Evolutionary conservation across 352 stramenopile species (phyloP).

Genomic region (Globisporangium spiculum): DNA sequence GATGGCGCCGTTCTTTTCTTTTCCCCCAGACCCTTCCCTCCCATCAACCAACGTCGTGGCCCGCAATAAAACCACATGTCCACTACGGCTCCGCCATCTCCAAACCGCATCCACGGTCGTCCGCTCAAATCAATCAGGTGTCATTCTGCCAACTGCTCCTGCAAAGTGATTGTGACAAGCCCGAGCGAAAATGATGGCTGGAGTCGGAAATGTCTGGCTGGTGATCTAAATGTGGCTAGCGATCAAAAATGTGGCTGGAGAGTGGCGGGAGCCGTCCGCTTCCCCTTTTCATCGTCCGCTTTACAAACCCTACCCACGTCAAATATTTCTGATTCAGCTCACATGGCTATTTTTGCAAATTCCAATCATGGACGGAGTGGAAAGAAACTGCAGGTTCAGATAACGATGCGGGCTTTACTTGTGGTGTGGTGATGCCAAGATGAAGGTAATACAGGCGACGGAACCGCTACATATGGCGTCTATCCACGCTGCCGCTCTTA

Average conservation of each 20-base stretch:
- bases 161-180: constrained; percentile 4
- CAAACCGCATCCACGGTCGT: constrained; percentile 2
- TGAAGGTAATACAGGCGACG: no score
- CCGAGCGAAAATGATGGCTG: no score
- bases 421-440: no score
- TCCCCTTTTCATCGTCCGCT: constrained; percentile 7
- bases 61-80: background rate
- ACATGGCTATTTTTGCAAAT: background rate
- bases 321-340: background rate
- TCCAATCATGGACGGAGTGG: background rate
- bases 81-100: background rate
- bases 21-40: constrained; percentile 8
- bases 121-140: background rate
- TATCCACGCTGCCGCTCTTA: no score
- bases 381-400: background rate
- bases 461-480: no score
- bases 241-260: no score
- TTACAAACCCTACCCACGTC: background rate
- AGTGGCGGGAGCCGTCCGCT: background rate
- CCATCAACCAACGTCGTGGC: constrained; percentile 2
- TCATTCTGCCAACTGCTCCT: background rate
- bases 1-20: constrained; percentile 11
- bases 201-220: no score
- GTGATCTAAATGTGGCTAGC: background rate
- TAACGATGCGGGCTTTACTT: no score